Percentiles rank a stretch among this genome's conserved stretches.
These are phyloP conservation scores for Amorphotheca resinae DNA, from an alignment of 495 filamentous ascomycete species.

Conservation along the genomic window DNA sequence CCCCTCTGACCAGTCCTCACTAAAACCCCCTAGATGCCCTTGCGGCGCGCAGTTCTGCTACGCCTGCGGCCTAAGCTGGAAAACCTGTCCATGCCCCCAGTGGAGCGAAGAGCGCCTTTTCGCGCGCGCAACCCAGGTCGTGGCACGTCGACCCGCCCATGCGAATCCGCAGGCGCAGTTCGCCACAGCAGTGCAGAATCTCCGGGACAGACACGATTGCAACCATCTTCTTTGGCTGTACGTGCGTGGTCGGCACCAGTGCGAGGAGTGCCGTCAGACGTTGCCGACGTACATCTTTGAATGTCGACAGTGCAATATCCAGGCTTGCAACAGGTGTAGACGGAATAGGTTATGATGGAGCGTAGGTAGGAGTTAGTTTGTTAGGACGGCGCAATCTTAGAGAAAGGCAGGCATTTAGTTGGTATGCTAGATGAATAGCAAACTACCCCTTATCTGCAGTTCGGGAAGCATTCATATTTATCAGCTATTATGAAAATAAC, in stretches of 20 bases:
- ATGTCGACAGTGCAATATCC: background rate
- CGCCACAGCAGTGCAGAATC: background rate
- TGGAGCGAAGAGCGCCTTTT: conserved; percentile 24
- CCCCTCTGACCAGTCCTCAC: background rate
- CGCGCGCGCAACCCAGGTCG: conserved; percentile 8
- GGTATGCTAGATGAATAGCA: no score
- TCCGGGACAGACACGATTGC: conserved; percentile 2
- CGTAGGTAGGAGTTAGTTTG: no score
- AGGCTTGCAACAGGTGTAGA: background rate
- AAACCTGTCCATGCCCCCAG: conserved; percentile 31
- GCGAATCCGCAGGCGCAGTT: background rate
- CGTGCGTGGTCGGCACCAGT: background rate
- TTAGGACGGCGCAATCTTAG: no score
- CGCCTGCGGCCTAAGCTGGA: conserved; percentile 37
- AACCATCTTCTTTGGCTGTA: conserved; percentile 1
- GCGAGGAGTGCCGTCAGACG: conserved; percentile 3
- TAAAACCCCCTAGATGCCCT: conserved; percentile 34
- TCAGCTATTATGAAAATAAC: no score
- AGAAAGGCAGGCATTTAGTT: no score
- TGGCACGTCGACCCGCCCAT: conserved; percentile 4
- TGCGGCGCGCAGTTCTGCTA: conserved; percentile 45
- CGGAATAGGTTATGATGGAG: background rate
- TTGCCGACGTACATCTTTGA: background rate
- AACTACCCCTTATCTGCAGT: no score
- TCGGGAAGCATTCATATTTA: no score